A percentile compares a stretch with the other conserved stretches of the same genome.
phyloP scores from a whole-genome alignment of 2,329 filamentous ascomycete species.

The Calonectria henricotiae region DNA sequence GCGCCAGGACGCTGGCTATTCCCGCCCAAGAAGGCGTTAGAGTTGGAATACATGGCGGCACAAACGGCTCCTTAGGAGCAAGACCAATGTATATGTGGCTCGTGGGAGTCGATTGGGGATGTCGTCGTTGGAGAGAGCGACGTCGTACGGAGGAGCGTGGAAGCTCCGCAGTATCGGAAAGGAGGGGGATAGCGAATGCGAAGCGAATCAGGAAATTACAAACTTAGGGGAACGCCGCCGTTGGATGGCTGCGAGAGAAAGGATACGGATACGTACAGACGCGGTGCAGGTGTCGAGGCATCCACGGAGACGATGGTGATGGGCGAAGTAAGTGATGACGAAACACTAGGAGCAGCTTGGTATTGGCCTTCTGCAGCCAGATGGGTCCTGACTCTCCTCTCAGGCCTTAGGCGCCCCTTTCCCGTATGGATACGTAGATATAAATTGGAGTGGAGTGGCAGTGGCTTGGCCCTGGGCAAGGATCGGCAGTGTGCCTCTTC shows the following conservation, averaged over 20 bases:
- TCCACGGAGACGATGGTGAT: slow-evolving; percentile 32
- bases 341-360: slow-evolving; percentile 12
- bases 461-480: slow-evolving; percentile 30
- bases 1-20: slow-evolving; percentile 81
- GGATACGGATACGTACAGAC: slow-evolving; percentile 24
- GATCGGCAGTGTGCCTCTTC: slow-evolving; percentile 24
- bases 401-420: slow-evolving; percentile 23
- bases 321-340: slow-evolving; percentile 32
- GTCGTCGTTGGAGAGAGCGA: slow-evolving; percentile 30
- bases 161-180: slow-evolving; percentile 47
- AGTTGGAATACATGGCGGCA: slow-evolving; percentile 86
- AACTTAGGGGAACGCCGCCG: slow-evolving; percentile 20
- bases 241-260: slow-evolving; percentile 8
- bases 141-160: slow-evolving; percentile 45
- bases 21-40: slow-evolving; percentile 87
- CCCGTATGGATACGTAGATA: slow-evolving; percentile 19
- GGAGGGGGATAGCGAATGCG: slow-evolving; percentile 23
- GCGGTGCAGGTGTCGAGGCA: slow-evolving; percentile 28
- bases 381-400: slow-evolving; percentile 18
- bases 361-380: slow-evolving; percentile 18
- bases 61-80: slow-evolving; percentile 29
- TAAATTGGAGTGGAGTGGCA: slow-evolving; percentile 20
- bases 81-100: slow-evolving; percentile 41
- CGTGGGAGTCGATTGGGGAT: slow-evolving; percentile 38
- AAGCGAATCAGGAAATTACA: slow-evolving; percentile 21